These are phyloP conservation scores for Thalassiosira hispida DNA, from an alignment of 352 stramenopile species.

Conservation along the genomic window DNA sequence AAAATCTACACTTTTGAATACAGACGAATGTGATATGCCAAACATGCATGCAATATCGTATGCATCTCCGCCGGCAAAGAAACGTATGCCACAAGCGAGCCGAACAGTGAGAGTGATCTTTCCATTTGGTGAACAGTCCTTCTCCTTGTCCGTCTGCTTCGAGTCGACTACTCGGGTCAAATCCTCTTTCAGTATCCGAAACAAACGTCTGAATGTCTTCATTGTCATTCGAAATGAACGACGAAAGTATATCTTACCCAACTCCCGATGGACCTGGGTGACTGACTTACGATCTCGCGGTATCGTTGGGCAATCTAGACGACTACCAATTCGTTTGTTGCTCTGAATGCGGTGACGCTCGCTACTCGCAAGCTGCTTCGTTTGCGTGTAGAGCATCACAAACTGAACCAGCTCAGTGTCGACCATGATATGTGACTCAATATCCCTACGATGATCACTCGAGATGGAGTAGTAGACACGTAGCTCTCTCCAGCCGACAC, in stretches of 20 bases:
- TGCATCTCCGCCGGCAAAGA: slow-evolving; percentile 36
- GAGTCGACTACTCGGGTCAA: not conserved
- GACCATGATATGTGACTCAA: too few species aligned
- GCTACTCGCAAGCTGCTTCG: too few species aligned
- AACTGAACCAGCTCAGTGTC: too few species aligned
- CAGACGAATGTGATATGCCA: slow-evolving; percentile 26
- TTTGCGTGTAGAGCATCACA: too few species aligned
- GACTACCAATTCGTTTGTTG: not conserved
- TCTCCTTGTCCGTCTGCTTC: not conserved
- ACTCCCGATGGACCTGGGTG: not conserved
- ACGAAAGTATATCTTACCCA: not conserved
- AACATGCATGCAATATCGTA: slow-evolving; percentile 33
- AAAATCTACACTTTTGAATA: slow-evolving; percentile 29
- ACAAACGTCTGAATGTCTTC: not conserved
- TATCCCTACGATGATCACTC: too few species aligned
- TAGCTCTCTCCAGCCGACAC: too few species aligned
- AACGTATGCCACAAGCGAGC: slow-evolving; percentile 31
- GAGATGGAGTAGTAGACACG: too few species aligned
- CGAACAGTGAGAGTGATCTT: slow-evolving; percentile 17
- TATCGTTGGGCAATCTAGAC: not conserved
- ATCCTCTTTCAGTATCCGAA: not conserved
- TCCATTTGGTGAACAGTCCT: slow-evolving; percentile 28
- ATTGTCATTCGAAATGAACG: slow-evolving; percentile 9
- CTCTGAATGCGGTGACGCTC: too few species aligned
- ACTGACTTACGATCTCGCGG: not conserved